Base-by-base conservation (phyloP, 257 asterid species). In the Scutellaria minor region DNA sequence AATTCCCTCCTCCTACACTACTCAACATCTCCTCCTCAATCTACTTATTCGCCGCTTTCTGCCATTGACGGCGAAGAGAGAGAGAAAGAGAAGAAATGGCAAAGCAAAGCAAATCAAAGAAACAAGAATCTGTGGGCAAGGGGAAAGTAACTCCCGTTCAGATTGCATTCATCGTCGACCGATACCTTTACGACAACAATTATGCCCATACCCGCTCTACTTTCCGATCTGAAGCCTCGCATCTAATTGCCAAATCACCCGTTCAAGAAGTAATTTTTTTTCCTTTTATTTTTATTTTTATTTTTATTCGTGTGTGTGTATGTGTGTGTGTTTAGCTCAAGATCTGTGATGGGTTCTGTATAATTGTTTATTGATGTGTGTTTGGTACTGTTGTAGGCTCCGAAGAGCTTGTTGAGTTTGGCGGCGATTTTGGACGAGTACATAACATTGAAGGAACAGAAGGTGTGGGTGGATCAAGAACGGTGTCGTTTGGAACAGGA, bases 81-180 rank as follows among this genome's bases (percentile, higher is more conserved):
- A n/a, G 68, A 1, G 41, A 61, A 37, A 57, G 7, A 14, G 57
- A 7, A 53, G 75, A 65, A 59, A 86, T 91, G 96, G 86, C 80
- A 61, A 91, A 83, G 86, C 97, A 85, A 77, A 73, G 65, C 74
- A 91, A 63, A 75, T 78, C 87, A 5, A 92, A 82, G 73, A 89
- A 79, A 18, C 66, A 83, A 11, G 95, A 88, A 15, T 74, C 53
- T 31, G 65, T 94, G 0, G 99, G 97, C 6, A 91, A 88, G 73
- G 99, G 99, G 51, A 88, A 91, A 45, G 89, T 94, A 4, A 89
- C 96, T 3, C 93, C 96, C 1, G 86, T 88, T 14, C 97, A 94
- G 83, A 68, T 91, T 0, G 99, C 97, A 0, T 94, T 91, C 88
- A 83, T 94, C 74, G 99, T 94, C n/a, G 97, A 94, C 13, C 95